Conservation (phyloP, 2,329 filamentous ascomycete genomes). For the Trichophyton simii region DNA sequence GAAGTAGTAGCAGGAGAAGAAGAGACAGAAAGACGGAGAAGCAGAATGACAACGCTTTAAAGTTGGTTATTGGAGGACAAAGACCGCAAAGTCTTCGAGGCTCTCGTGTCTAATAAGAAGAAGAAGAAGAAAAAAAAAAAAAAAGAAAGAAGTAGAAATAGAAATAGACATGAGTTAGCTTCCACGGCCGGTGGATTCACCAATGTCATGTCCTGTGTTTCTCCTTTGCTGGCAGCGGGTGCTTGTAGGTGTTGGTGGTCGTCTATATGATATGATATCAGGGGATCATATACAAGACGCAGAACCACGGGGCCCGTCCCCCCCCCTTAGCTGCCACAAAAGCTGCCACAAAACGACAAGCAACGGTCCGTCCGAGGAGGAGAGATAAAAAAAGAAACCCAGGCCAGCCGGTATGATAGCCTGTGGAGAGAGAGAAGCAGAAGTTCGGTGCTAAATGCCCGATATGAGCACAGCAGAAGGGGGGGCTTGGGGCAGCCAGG, state of each 20-base stretch:
- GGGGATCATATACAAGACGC: no score
- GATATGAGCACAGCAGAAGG: not conserved
- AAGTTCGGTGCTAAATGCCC: constrained; percentile 3
- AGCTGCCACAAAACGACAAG: not conserved
- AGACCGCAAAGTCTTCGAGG: constrained; percentile 3
- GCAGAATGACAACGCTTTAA: not conserved
- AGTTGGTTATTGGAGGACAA: constrained; percentile 4
- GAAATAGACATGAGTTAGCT: not conserved
- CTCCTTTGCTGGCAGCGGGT: no score
- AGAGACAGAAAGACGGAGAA: no score
- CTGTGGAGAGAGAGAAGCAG: no score
- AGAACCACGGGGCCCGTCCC: no score
- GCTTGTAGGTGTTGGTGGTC: no score
- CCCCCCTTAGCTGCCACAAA: not conserved
- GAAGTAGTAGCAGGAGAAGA: no score
- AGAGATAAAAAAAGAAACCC: constrained; percentile 3
- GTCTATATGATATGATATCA: no score
- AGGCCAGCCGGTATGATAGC: no score
- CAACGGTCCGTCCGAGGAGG: not conserved
- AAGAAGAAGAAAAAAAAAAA: no score
- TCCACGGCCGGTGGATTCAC: not conserved
- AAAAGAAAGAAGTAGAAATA: not conserved
- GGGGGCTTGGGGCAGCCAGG: not conserved
- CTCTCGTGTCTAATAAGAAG: not conserved
- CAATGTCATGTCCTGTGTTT: no score